Evolutionary conservation across 2,329 filamentous ascomycete species (phyloP).

Genomic region (Biscogniauxia mediterranea): DNA sequence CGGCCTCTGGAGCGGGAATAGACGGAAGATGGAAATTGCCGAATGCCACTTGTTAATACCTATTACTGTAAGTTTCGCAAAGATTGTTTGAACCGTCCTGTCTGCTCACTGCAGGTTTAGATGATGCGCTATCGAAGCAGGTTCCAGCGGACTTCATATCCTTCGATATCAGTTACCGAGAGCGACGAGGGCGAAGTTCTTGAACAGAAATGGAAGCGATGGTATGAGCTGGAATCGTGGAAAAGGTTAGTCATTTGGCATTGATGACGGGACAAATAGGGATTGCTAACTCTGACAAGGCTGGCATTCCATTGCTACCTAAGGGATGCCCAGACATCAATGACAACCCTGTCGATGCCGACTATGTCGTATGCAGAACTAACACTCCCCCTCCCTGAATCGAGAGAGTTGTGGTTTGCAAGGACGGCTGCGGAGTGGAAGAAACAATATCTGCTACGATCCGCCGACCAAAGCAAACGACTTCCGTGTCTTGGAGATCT

Average conservation of each 20-base stretch:
- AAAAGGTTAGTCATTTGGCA: conserved; percentile 48
- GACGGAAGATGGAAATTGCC: conserved; percentile 56
- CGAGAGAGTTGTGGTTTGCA: conserved; percentile 64
- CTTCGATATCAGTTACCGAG: conserved; percentile 46
- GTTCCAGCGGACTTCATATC: conserved; percentile 56
- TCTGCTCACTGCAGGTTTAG: conserved; percentile 29
- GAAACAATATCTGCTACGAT: conserved; percentile 48
- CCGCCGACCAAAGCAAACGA: conserved; percentile 38
- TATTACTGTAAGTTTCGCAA: conserved; percentile 38
- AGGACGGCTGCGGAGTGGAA: conserved; percentile 65
- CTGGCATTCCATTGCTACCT: conserved; percentile 65
- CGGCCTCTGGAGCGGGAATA: conserved; percentile 53
- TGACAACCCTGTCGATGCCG: conserved; percentile 63
- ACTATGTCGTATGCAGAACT: conserved; percentile 69
- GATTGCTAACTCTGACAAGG: conserved; percentile 30
- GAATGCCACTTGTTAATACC: conserved; percentile 49
- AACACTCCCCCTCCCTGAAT: conserved; percentile 62
- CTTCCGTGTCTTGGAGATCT: conserved; percentile 55
- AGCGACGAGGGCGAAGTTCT: conserved; percentile 57
- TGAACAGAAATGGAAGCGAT: conserved; percentile 63
- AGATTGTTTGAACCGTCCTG: neutral
- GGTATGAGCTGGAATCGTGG: conserved; percentile 64
- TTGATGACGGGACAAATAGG: too few relatives aligned
- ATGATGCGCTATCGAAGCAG: conserved; percentile 57
- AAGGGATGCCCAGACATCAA: conserved; percentile 65